Percentiles rank a stretch among this genome's conserved stretches.
Evolutionary conservation across 768 basidiomycete species (phyloP).

Genomic region (Hygrophorus pudorinus): DNA sequence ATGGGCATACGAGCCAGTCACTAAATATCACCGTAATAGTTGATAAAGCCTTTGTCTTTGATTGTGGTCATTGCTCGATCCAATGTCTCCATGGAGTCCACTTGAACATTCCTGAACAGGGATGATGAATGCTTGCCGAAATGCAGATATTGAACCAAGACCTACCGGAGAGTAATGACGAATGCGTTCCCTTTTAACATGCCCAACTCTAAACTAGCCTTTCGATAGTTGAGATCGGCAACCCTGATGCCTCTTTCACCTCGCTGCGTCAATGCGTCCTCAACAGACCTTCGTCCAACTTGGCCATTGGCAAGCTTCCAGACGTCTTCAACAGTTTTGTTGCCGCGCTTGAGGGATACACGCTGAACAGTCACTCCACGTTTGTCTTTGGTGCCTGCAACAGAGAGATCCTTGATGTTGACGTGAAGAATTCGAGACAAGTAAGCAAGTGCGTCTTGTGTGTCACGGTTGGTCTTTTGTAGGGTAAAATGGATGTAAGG

Average conservation of each 20-base stretch:
- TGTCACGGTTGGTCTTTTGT: slow-evolving; percentile 96
- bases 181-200: slow-evolving; percentile 97
- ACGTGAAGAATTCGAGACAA: slow-evolving; percentile 72
- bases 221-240: slow-evolving; percentile 79
- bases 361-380: slow-evolving; percentile 93
- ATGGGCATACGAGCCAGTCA: neutral
- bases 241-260: slow-evolving; percentile 88
- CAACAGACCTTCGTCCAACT: slow-evolving; percentile 40
- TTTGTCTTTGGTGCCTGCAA: slow-evolving; percentile 97
- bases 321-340: slow-evolving; percentile 69
- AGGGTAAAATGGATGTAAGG: slow-evolving; percentile 94
- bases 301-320: slow-evolving; percentile 77
- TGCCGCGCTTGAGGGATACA: slow-evolving; percentile 70
- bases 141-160: neutral
- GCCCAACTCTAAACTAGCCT: slow-evolving; percentile 78
- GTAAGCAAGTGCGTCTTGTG: slow-evolving; percentile 83
- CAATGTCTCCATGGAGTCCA: slow-evolving; percentile 60
- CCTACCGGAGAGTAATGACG: slow-evolving; percentile 84
- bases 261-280: slow-evolving; percentile 55
- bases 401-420: slow-evolving; percentile 70
- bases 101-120: slow-evolving; percentile 66
- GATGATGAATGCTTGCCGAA: neutral
- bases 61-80: slow-evolving; percentile 69
- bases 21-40: slow-evolving; percentile 74
- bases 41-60: slow-evolving; percentile 86